phyloP scores from a whole-genome alignment of 2,329 filamentous ascomycete species.

The Aureobasidium melanogenum region DNA sequence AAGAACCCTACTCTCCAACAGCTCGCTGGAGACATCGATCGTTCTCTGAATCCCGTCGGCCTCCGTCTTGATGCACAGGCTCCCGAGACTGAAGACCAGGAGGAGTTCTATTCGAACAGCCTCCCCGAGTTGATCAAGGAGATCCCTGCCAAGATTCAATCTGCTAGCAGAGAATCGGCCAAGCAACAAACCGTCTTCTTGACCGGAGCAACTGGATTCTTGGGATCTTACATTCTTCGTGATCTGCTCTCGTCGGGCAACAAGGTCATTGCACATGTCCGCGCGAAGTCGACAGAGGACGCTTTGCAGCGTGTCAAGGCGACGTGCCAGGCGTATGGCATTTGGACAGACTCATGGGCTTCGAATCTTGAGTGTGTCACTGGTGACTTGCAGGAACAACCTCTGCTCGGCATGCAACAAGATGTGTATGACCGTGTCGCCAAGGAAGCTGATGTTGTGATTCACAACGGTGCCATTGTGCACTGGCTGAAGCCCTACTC shows the following conservation, averaged over 20 bases:
- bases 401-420: constrained; percentile 62
- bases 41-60: constrained; percentile 40
- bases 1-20: constrained; percentile 53
- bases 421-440: constrained; percentile 56
- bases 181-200: constrained; percentile 58
- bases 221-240: constrained; percentile 70
- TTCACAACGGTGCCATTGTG: constrained; percentile 70
- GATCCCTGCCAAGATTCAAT: constrained; percentile 35
- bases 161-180: constrained; percentile 21
- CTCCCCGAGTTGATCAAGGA: constrained; percentile 42
- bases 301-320: constrained; percentile 57
- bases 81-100: constrained; percentile 32
- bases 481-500: constrained; percentile 79
- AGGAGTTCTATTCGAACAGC: constrained; percentile 44
- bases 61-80: constrained; percentile 39
- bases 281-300: constrained; percentile 52
- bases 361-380: constrained; percentile 57
- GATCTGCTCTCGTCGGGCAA: constrained; percentile 53
- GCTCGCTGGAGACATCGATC: constrained; percentile 46
- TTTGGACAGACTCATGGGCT: constrained; percentile 66
- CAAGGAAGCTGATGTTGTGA: constrained; percentile 56
- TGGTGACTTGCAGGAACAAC: constrained; percentile 62
- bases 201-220: constrained; percentile 83
- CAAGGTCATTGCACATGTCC: constrained; percentile 66
- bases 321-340: constrained; percentile 65